Base-by-base conservation (phyloP, 2,329 filamentous ascomycete genomes). In the Fusarium proliferatum region DNA sequence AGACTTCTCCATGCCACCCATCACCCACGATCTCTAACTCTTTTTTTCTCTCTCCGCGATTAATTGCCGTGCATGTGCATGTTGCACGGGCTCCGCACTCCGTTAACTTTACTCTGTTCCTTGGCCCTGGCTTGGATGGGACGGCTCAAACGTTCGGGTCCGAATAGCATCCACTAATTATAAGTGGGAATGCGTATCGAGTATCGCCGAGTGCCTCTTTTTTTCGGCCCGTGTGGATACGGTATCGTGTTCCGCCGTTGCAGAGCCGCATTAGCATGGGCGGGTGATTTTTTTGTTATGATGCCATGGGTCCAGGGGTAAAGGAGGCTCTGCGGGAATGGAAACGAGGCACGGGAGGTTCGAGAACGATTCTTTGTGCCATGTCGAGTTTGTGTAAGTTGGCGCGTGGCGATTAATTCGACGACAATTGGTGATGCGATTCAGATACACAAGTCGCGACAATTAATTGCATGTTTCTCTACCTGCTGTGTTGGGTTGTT, bases 201-300 rank as follows among this genome's bases (percentile, higher is more conserved):
- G 68, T 71, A 71, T 58, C 68, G 67, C 68, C 68, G 68, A 71
- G 62, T 52, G 34, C 46, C 51, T 62, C 34, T 39, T 30, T 41
- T 57, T 49, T 71, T 71, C 68, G 67, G 68, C 67, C 68, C 68
- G 68, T 67, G 68, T 71, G 68, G 68, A 36, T 71, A 71, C 34
- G 30, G 51, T 43, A 57, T 53, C 53, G 26, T 55, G 61, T 51
- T 55, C 61, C 62, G 34, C 68, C 67, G 67, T 71, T 51, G 56
- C 68, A 71, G 68, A 71, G 68, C 68, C 68, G 67, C 68, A 71
- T 71, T 61, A 65, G 26, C 67, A 69, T 62, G 64, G 57, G 17
- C 21, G 65, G 59, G 21, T 21, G 15, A 45, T 41, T 36, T 36
- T 33, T 23, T 49, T 30, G 30, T 30, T 30, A 30, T 61, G 59